Percentiles rank a stretch among this genome's conserved stretches.
phyloP scores from a whole-genome alignment of 805 yeast genomes.

The Candida palmyrensis region DNA sequence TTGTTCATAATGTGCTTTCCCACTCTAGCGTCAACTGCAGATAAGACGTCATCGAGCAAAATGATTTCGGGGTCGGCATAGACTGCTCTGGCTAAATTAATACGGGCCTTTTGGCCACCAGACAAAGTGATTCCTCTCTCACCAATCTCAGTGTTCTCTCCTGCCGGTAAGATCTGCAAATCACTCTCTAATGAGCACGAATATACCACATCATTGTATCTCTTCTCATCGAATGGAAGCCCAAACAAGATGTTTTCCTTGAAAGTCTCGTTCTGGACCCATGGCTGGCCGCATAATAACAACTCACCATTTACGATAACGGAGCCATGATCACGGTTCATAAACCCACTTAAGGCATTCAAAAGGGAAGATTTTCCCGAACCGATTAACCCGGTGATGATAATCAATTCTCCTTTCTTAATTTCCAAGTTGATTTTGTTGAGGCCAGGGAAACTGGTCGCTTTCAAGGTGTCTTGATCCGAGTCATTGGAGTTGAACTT shows the following conservation, averaged over 20 bases:
- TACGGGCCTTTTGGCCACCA: slow-evolving; percentile 88
- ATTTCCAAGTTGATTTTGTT: slow-evolving; percentile 47
- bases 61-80: slow-evolving; percentile 65
- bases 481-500: slow-evolving; percentile 1
- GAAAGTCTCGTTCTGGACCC: slow-evolving; percentile 82
- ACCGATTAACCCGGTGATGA: slow-evolving; percentile 77
- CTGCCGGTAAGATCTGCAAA: slow-evolving; percentile 62
- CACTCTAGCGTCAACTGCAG: slow-evolving; percentile 85
- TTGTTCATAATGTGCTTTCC: slow-evolving; percentile 73
- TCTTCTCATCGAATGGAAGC: slow-evolving; percentile 40
- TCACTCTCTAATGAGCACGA: slow-evolving; percentile 69
- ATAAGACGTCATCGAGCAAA: slow-evolving; percentile 70
- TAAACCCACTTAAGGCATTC: slow-evolving; percentile 66
- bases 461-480: slow-evolving; percentile 1
- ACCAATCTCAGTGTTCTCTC: slow-evolving; percentile 77
- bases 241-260: slow-evolving; percentile 75
- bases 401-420: slow-evolving; percentile 63
- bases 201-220: slow-evolving; percentile 49
- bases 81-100: slow-evolving; percentile 74
- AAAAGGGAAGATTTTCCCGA: slow-evolving; percentile 76
- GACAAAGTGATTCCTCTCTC: slow-evolving; percentile 81
- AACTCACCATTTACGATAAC: slow-evolving; percentile 50
- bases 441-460: slow-evolving; percentile 40
- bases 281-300: slow-evolving; percentile 60
- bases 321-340: slow-evolving; percentile 52